Evolutionary conservation across 202 grass and related monocot species (phyloP).

Genomic region (Schoenoplectus triqueter): DNA sequence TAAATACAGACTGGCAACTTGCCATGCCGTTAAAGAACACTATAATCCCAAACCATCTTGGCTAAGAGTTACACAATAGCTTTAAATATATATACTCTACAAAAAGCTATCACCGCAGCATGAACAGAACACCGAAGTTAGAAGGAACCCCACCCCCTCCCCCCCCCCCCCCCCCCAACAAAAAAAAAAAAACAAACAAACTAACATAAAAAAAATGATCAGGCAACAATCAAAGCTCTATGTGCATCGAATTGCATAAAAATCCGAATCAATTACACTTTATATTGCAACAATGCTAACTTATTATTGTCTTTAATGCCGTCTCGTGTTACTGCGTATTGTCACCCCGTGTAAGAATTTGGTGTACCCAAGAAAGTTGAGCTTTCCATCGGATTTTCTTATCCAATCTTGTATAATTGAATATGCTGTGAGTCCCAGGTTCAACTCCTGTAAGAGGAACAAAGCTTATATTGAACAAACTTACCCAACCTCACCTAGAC

Average conservation of each 20-base stretch:
- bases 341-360: constrained; percentile 98
- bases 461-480: constrained; percentile 23
- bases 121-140: constrained; percentile 35
- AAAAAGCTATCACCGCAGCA: constrained; percentile 47
- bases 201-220: not conserved
- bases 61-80: constrained; percentile 61
- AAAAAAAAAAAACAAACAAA: not conserved
- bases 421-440: constrained; percentile 71
- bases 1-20: constrained; percentile 23
- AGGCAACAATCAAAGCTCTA: constrained; percentile 54
- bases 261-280: constrained; percentile 72
- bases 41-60: constrained; percentile 59
- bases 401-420: constrained; percentile 94
- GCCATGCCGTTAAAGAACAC: constrained; percentile 54
- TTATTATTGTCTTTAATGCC: constrained; percentile 52
- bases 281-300: constrained; percentile 33
- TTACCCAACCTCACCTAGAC: not conserved
- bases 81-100: constrained; percentile 89
- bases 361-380: constrained; percentile 93
- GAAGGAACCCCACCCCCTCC: not conserved
- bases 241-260: constrained; percentile 46
- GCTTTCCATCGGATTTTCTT: constrained; percentile 84
- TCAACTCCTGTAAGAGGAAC: constrained; percentile 65
- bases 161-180: constrained; percentile 1
- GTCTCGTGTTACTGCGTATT: constrained; percentile 78